Percentiles rank a stretch among this genome's conserved stretches.
These are phyloP conservation scores for Climacium dendroides DNA, from an alignment of 225 moss, liverwort and hornwort species.

Conservation along the genomic window DNA sequence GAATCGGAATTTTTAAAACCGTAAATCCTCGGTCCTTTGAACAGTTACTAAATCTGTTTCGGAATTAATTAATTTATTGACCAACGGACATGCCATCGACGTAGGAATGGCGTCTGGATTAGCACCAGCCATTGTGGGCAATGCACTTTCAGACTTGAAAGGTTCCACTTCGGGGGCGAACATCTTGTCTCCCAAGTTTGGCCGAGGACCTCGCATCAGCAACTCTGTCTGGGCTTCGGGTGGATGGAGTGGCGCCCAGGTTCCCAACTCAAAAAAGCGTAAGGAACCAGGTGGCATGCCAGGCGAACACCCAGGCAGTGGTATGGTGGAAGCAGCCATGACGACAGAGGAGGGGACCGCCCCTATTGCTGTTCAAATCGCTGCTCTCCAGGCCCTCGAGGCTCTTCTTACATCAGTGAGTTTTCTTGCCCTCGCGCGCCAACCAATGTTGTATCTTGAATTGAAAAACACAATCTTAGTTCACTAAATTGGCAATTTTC, in stretches of 20 bases:
- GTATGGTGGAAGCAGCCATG: slow-evolving; percentile 28
- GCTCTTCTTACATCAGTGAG: slow-evolving; percentile 93
- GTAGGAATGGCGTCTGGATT: slow-evolving; percentile 92
- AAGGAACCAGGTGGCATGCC: slow-evolving; percentile 87
- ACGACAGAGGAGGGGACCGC: slow-evolving; percentile 42
- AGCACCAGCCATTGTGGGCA: slow-evolving; percentile 94
- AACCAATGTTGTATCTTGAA: neutral
- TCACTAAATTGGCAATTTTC: neutral
- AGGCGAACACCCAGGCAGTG: slow-evolving; percentile 52
- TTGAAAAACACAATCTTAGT: neutral
- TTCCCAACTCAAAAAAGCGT: slow-evolving; percentile 56
- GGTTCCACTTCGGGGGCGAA: slow-evolving; percentile 62
- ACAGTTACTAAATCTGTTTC: neutral
- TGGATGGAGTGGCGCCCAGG: slow-evolving; percentile 57
- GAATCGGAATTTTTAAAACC: neutral
- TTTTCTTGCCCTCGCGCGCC: neutral
- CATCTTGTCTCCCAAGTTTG: slow-evolving; percentile 65
- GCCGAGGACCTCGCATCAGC: slow-evolving; percentile 60
- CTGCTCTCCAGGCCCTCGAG: slow-evolving; percentile 85
- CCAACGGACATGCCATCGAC: neutral
- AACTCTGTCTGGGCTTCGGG: slow-evolving; percentile 64
- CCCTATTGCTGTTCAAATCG: slow-evolving; percentile 74
- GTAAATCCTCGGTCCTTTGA: neutral
- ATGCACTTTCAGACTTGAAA: slow-evolving; percentile 92
- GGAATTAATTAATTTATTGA: neutral